These are phyloP conservation scores for Botrytis hyacinthi DNA, from an alignment of 2,329 filamentous ascomycete species.

Conservation along the genomic window DNA sequence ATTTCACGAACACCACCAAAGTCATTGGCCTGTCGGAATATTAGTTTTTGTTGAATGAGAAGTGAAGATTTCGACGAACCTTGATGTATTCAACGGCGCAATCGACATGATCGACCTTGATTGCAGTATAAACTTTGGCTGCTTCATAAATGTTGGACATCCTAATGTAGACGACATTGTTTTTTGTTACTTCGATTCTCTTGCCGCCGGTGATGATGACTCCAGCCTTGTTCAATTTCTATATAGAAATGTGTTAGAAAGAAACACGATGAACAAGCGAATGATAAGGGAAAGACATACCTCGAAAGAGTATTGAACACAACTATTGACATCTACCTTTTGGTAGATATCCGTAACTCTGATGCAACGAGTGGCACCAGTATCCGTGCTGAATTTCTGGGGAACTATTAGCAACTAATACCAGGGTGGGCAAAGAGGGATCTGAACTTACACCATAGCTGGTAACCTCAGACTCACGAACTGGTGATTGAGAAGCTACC, in stretches of 20 bases:
- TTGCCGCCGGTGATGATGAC: slow-evolving; percentile 21
- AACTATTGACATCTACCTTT: slow-evolving; percentile 24
- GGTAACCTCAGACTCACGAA: slow-evolving; percentile 14
- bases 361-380: slow-evolving; percentile 32
- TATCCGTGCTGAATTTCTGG: slow-evolving; percentile 35
- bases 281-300: slow-evolving; percentile 23
- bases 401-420: not conserved
- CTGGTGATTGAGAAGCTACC: slow-evolving; percentile 18
- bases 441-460: slow-evolving; percentile 17
- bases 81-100: slow-evolving; percentile 34
- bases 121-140: slow-evolving; percentile 27
- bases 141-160: slow-evolving; percentile 33
- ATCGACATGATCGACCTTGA: slow-evolving; percentile 28
- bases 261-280: not conserved
- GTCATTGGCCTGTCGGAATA: slow-evolving; percentile 34
- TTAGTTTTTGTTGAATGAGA: not conserved
- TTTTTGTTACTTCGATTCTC: slow-evolving; percentile 22
- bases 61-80: slow-evolving; percentile 20
- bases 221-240: slow-evolving; percentile 27
- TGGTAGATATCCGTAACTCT: slow-evolving; percentile 33
- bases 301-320: slow-evolving; percentile 28
- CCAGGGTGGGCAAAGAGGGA: not conserved
- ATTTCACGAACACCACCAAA: slow-evolving; percentile 26
- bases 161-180: slow-evolving; percentile 28
- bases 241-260: slow-evolving; percentile 13